Conservation (phyloP, 73 alveolate species). For the Halteria grandinella region DNA sequence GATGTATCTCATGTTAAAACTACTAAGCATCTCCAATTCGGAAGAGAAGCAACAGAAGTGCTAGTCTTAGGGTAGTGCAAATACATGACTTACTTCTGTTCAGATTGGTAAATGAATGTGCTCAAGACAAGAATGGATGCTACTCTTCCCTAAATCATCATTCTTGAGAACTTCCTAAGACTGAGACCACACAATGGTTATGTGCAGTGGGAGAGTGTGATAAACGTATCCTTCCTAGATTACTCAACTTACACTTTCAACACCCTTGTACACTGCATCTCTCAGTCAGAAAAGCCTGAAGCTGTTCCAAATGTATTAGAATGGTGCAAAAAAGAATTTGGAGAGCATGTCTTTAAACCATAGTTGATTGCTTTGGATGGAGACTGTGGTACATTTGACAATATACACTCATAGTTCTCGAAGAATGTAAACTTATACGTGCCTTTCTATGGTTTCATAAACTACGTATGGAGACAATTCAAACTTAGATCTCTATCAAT, state of each 20-base stretch:
- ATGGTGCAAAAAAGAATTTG: conserved; percentile 43
- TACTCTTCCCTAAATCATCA: conserved; percentile 2
- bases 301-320: conserved; percentile 9
- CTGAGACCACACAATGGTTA: neutral
- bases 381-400: conserved; percentile 3
- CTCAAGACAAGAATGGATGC: conserved; percentile 25
- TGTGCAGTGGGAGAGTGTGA: conserved; percentile 20
- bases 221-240: conserved; percentile 11
- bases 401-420: neutral
- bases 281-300: conserved; percentile 31
- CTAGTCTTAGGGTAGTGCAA: conserved; percentile 17
- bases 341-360: conserved; percentile 36
- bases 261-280: conserved; percentile 13
- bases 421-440: conserved; percentile 18
- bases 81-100: conserved; percentile 6
- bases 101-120: conserved; percentile 36
- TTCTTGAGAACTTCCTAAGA: conserved; percentile 10
- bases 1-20: conserved; percentile 38
- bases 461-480: conserved; percentile 3
- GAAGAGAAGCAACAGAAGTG: conserved; percentile 23
- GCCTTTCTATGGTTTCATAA: conserved; percentile 19
- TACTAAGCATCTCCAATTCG: conserved; percentile 11
- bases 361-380: conserved; percentile 8
- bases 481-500: conserved; percentile 10
- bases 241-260: neutral